Evolutionary conservation across 306 rosid species (phyloP), one percentile per base, ranked within the genome.

Genomic region (Lupinus albus): DNA sequence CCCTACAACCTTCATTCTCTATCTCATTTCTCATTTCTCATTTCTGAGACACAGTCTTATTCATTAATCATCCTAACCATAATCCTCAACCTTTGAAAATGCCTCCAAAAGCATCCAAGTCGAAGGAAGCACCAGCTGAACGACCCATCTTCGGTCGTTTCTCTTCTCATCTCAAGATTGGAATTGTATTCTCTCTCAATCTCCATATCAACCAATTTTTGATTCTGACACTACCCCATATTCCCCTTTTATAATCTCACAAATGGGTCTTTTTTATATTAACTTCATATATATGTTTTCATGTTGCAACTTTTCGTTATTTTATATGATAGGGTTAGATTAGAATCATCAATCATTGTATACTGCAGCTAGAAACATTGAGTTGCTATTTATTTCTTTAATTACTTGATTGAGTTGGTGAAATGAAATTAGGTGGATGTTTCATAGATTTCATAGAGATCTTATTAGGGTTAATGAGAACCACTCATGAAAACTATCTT

Each of bases 81-180:
- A 25, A 25, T 2, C 30, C 30, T 25, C 0, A 25, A 25, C 30
- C 30, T 25, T 25, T 25, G 30, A 25, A 25, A 33, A 92, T 92
- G 97, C 96, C 97, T 80, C 96, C 97, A 1, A 92, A 92, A 80
- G 55, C 96, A 50, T 80, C 95, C 20, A 92, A 92, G 67, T 85
- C 86, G 7, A 92, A 92, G 84, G 97, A 92, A 74, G 89, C 85
- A 11, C 91, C 96, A 5, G 88, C 80, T 46, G 97, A 92, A 78
- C 86, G 96, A 33, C 80, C 92, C 64, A 81, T 89, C 80, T 70
- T 92, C 12, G 96, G 97, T 76, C 95, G 97, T 55, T 87, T 89
- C 79, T 92, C 97, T 17, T 89, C 97, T 70, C 97, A 89, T 71
- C 92, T 92, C 68, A 89, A 92, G 77, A 92, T 92, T 76, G 97